Conservation (phyloP, 164 flowering plant genomes). For the Berberis vulgaris region DNA sequence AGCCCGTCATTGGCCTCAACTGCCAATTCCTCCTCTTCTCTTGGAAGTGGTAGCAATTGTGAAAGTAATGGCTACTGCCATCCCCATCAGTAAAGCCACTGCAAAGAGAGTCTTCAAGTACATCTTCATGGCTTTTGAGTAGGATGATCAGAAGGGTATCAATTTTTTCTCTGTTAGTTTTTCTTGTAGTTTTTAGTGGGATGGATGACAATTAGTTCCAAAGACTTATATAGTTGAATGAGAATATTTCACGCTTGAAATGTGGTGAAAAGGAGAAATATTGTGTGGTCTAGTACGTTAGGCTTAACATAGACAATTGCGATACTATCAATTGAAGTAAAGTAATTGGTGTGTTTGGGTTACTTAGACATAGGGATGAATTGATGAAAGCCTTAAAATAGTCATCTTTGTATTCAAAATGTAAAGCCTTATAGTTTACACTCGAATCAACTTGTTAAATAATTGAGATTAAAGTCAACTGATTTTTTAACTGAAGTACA, state of each 20-base stretch:
- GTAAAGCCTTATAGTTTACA: too few relatives aligned
- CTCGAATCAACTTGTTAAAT: too few relatives aligned
- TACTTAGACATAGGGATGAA: too few relatives aligned
- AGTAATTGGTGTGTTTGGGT: too few relatives aligned
- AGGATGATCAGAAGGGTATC: background rate
- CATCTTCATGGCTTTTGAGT: slow-evolving; percentile 18
- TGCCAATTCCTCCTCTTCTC: slow-evolving; percentile 2
- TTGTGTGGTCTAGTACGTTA: too few relatives aligned
- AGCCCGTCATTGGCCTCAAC: background rate
- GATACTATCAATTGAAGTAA: too few relatives aligned
- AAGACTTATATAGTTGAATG: slow-evolving; percentile 8
- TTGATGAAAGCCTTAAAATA: too few relatives aligned
- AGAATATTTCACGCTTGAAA: slow-evolving; percentile 26
- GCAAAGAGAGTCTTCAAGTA: slow-evolving; percentile 20
- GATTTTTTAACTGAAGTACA: too few relatives aligned
- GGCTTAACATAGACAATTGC: background rate
- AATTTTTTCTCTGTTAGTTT: background rate
- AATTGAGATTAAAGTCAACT: too few relatives aligned
- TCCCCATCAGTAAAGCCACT: slow-evolving; percentile 6
- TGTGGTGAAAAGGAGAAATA: slow-evolving; percentile 15
- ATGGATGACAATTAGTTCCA: background rate
- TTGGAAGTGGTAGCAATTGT: slow-evolving; percentile 6
- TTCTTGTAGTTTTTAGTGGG: slow-evolving; percentile 2
- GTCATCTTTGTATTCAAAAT: too few relatives aligned
- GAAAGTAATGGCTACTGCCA: slow-evolving; percentile 25